Base-by-base conservation (phyloP, 768 basidiomycete species). In the Saitozyma podzolica region DNA sequence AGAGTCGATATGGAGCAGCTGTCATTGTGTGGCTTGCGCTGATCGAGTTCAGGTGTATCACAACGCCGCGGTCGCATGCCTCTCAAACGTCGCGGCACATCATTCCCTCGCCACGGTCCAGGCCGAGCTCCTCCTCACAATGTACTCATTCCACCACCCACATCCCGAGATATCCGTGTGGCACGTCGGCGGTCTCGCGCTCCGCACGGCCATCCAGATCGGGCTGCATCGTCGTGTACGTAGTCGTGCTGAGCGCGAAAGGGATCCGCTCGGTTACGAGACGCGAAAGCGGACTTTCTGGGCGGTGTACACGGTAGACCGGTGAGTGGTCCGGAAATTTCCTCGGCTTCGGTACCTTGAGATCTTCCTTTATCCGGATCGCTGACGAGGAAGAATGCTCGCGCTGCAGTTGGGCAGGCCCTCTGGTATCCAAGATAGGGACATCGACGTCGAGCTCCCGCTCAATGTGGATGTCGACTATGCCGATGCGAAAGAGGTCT, bases 31-130 rank as follows among this genome's bases (percentile, higher is more conserved):
- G 29, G 29, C 29, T 29, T 40, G 48, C 6, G n/a, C 41, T 40
- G 2, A 29, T 45, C 16, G 20, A 29, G 40, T 8, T 3, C 58
- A 78, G 61, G 66, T 70, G 29, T 78, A 76, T 59, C 74, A 73
- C 64, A 65, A 68, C 56, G 65, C 69, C 17, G 73, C 76, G 0
- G 69, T 77, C 50, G 69, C 69, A 0, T 68, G 72, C 52, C 61
- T 78, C 47, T 75, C 75, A 7, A 73, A 65, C 0, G 61, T 78
- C 50, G 40, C 61, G n/a, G 29, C 67, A 19, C 54, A 59, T 11
- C 75, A 74, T 37, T 74, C 75, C 10, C 50, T 54, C 50, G 50
- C 52, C n/a, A 64, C 56, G 14, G 60, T 66, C 17, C 64, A 66
- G 43, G 64, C 56, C 16, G 51, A 62, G 16, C 50, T 66, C 8